Conservation (phyloP, 2,329 filamentous ascomycete genomes). For the Aotearoamyces nothofagi region DNA sequence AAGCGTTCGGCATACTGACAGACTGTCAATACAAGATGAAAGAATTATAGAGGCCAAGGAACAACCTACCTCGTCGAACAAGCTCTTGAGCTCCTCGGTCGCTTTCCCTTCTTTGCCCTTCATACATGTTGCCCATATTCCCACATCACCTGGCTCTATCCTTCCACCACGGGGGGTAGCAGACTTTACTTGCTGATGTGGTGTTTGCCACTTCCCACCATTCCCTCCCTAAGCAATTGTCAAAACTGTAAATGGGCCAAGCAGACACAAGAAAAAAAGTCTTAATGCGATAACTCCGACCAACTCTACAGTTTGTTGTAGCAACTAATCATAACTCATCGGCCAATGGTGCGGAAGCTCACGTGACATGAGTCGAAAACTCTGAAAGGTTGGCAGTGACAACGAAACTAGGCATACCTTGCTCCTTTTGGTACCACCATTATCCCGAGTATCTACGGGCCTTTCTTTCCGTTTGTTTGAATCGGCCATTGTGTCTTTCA, state of each 20-base stretch:
- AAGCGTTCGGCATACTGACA: slow-evolving; percentile 48
- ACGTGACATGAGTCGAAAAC: not conserved
- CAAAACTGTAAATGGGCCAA: slow-evolving; percentile 2
- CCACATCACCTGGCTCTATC: slow-evolving; percentile 53
- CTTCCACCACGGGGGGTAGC: slow-evolving; percentile 26
- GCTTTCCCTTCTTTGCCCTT: slow-evolving; percentile 57
- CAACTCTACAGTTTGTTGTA: not conserved
- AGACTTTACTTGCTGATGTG: slow-evolving; percentile 37
- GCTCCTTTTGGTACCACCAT: slow-evolving; percentile 11
- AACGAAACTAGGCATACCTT: slow-evolving; percentile 9
- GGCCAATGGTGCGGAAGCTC: not conserved
- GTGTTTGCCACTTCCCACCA: slow-evolving; percentile 46
- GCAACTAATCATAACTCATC: not conserved
- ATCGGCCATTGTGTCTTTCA: slow-evolving; percentile 10
- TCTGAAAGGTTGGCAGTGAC: not conserved
- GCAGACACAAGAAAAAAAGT: not conserved
- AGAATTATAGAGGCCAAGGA: not conserved
- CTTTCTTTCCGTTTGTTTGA: slow-evolving; percentile 13
- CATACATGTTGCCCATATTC: slow-evolving; percentile 70
- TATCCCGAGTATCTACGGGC: slow-evolving; percentile 6
- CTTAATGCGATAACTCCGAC: not conserved
- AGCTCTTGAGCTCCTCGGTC: slow-evolving; percentile 45
- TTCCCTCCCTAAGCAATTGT: slow-evolving; percentile 24
- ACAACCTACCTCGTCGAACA: slow-evolving; percentile 48
- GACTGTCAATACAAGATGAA: not conserved